Base-by-base conservation (phyloP, 129 eudicot species). In the Escallonia herrerae region DNA sequence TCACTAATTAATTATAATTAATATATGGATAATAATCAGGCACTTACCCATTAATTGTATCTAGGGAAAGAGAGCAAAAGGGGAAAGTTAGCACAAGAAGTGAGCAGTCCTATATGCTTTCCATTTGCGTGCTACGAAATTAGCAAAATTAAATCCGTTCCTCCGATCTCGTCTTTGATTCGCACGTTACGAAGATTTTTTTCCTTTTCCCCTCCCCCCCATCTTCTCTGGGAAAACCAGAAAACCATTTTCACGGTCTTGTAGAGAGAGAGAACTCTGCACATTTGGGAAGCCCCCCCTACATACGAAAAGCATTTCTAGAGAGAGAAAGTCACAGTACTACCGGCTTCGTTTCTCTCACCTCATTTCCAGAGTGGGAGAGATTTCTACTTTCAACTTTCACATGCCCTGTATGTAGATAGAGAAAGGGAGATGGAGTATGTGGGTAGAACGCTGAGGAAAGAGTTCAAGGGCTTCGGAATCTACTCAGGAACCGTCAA, bases 371-470 rank as follows among this genome's bases (percentile, higher is more conserved):
- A 63, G 58, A 47, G 42, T 40, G 61, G 43, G 72, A 56, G 15
- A 53, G 52, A 33, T 5, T 12, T 37, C 41, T 53, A n/a, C 5
- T 11, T 44, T 44, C 48, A 6, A 46, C 4, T 12, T 46, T 6
- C 7, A 8, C 46, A 45, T 45, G 22, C 13, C 56, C 53, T 61
- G 43, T 67, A 41, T 56, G 63, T 56, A 14, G 64, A 56, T 50
- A 46, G 44, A 43, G 60, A 67, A 3, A 67, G 81, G 60, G 66
- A 75, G 64, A 85, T 82, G 97, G 95, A 90, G 72, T 84, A 68
- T 40, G 76, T 90, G 47, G 91, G 97, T 40, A 82, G 81, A 63
- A 65, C 41, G 46, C 83, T 87, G 78, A 82, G 62, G 81, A 90
- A 80, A 60, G 72, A 73, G 41, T 75, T 76, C 43, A 3, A 63